These are phyloP conservation scores for Coemansia sp. DNA, from an alignment of 192 early-diverging fungal species.

Conservation along the genomic window DNA sequence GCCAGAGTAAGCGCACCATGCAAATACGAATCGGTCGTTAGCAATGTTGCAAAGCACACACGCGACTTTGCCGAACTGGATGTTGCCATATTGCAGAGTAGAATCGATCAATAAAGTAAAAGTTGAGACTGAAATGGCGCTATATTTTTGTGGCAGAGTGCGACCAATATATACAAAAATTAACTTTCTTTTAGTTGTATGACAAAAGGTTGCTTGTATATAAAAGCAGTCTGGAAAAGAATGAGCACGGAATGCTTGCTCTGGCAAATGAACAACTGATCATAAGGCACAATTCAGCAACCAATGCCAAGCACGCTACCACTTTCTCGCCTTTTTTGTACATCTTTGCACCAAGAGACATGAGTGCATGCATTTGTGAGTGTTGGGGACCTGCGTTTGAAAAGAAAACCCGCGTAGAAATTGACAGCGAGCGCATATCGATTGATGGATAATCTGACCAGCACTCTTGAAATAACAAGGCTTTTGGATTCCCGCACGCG, in stretches of 20 bases:
- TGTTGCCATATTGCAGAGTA: background rate
- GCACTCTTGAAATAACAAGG: background rate
- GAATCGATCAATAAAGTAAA: background rate
- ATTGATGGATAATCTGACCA: background rate
- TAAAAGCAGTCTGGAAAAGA: background rate
- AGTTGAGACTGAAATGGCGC: background rate
- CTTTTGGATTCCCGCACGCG: background rate
- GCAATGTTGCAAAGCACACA: slow-evolving; percentile 66
- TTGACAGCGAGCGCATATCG: background rate
- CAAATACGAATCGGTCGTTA: slow-evolving; percentile 82
- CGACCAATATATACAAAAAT: background rate
- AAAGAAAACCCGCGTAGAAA: slow-evolving; percentile 1
- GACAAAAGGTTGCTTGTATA: background rate
- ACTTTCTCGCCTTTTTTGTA: background rate
- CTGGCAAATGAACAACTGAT: background rate
- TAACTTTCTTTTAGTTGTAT: background rate
- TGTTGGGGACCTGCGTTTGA: background rate
- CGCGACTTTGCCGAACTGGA: background rate
- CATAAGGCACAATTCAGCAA: background rate
- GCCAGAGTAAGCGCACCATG: slow-evolving; percentile 81
- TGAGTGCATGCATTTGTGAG: background rate
- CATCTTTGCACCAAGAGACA: background rate
- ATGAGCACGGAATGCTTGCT: background rate
- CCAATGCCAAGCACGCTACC: background rate
- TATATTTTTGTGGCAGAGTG: background rate